Base-by-base conservation (phyloP, 352 stramenopile genomes). In the Pythium sp. region DNA sequence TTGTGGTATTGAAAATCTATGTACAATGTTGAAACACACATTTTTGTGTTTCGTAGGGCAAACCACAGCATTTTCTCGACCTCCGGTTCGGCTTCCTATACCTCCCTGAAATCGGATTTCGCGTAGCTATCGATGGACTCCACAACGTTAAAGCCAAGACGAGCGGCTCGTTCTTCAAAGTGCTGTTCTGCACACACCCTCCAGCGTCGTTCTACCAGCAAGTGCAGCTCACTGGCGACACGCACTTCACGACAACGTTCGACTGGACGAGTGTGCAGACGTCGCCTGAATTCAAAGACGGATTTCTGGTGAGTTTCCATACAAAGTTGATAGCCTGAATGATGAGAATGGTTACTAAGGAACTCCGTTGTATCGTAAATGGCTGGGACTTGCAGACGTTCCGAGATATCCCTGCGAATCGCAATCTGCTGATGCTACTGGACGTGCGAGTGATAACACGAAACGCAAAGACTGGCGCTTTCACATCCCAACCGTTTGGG, bases 181-280 rank as follows among this genome's bases (percentile, higher is more conserved):
- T 91, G 9, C 54, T 92, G 0, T 84, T 72, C 36, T 87, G 82
- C 43, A 58, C 84, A 7, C 73, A 70, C 12, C 86, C 86, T 7
- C 84, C 82, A 30, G 82, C 76, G 3, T 74, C 78, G 3, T 90
- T 92, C 28, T 92, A 94, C 57, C 82, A 89, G 58, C 24, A 73
- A 11, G 80, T 85, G 53, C 76, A 74, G 15, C 67, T 91, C 38
- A 88, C 77, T 8, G 79, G 68, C 30, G 78, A 80, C 3, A 70
- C 88, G 5, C 71, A 87, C 53, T 89, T 94, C 51, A 92, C 80
- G 36, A 82, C 82, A 3, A 81, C 77, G 20, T 80, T 73, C 22
- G 76, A 90, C 66, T 92, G 84, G 86, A 77, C 70, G 1, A 92
- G 82, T 58, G 68, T 78, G 0, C 76, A 87, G 18, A 74, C 72